These are phyloP conservation scores for Emmonsiellopsis sp. DNA, from an alignment of 2,329 filamentous ascomycete genomes.

Conservation along the genomic window DNA sequence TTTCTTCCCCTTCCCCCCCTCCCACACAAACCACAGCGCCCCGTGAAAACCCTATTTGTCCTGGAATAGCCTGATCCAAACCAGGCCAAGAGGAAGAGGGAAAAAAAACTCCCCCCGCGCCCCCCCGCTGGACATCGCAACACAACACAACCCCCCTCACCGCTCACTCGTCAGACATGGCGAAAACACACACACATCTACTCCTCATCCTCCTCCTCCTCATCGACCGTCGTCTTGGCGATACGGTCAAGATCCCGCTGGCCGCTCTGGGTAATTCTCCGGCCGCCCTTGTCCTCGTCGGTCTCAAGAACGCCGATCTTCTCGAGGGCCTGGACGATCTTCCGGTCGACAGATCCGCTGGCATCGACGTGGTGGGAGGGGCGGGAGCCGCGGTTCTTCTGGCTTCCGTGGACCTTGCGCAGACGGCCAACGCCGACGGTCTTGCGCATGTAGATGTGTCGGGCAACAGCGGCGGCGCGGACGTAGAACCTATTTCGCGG, in stretches of 20 bases:
- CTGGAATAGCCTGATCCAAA: not conserved
- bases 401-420: constrained; percentile 88
- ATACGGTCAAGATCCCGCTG: constrained; percentile 99
- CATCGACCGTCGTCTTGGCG: constrained; percentile 58
- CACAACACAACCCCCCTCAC: not conserved
- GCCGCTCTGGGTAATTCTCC: constrained; percentile 94
- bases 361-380: constrained; percentile 94
- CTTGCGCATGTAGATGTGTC: constrained; percentile 99
- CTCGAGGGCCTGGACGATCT: constrained; percentile 94
- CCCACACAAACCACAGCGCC: not conserved
- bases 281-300: constrained; percentile 97
- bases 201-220: constrained; percentile 30
- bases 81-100: not conserved
- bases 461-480: constrained; percentile 88
- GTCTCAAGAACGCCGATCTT: constrained; percentile 98
- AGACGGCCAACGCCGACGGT: constrained; percentile 97
- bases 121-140: not conserved
- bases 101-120: not conserved
- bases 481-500: constrained; percentile 51
- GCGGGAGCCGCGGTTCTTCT: constrained; percentile 91
- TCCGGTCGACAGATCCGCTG: constrained; percentile 91
- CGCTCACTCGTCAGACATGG: too few species aligned
- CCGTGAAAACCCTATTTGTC: not conserved
- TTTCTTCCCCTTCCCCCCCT: not conserved
- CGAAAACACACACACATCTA: not conserved